Percentiles rank a stretch among this genome's conserved stretches.
Conservation (phyloP, 257 asterid genomes). For the Primulina eburnea region DNA sequence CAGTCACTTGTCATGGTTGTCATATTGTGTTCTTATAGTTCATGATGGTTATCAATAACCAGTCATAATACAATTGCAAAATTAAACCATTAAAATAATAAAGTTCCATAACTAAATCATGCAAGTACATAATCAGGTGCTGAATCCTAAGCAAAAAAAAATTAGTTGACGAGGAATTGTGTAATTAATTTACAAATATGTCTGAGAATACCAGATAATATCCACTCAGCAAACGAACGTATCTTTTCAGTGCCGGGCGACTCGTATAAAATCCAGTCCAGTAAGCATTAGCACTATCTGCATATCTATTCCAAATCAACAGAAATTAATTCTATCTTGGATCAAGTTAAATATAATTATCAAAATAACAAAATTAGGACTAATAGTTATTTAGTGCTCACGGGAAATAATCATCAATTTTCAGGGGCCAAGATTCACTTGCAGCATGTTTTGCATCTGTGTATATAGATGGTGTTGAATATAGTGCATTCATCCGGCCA, state of each 20-base stretch:
- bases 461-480: constrained; percentile 84
- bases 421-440: constrained; percentile 67
- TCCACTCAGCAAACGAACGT: constrained; percentile 69
- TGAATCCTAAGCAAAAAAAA: neutral
- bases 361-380: constrained; percentile 9
- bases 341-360: constrained; percentile 1
- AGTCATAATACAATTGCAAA: too few relatives aligned
- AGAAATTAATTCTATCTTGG: constrained; percentile 3
- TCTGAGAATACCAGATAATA: constrained; percentile 55
- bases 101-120: neutral
- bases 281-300: constrained; percentile 50
- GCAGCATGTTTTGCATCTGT: constrained; percentile 72
- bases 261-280: too few relatives aligned
- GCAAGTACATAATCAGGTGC: neutral
- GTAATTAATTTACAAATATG: neutral
- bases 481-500: constrained; percentile 78
- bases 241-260: constrained; percentile 51
- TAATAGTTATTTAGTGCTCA: constrained; percentile 34
- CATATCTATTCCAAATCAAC: constrained; percentile 49
- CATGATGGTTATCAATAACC: too few relatives aligned
- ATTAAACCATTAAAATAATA: too few relatives aligned
- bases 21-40: too few relatives aligned
- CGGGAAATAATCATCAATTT: constrained; percentile 87
- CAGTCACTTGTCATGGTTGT: too few relatives aligned
- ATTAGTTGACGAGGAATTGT: neutral